Base-by-base conservation (phyloP, 2,329 filamentous ascomycete genomes). In the Phialophora macrospora region DNA sequence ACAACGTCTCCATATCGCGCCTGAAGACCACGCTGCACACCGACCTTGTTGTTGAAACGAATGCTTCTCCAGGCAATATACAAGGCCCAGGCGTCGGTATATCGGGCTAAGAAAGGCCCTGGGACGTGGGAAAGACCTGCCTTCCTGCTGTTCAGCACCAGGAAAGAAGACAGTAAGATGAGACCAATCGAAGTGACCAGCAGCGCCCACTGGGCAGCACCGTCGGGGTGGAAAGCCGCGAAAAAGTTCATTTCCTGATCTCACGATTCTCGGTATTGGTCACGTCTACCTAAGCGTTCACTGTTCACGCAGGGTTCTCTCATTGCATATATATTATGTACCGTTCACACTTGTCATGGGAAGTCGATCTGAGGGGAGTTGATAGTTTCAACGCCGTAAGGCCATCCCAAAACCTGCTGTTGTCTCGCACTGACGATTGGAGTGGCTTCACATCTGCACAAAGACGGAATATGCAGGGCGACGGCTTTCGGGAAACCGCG, bases 61-160 rank as follows among this genome's bases (percentile, higher is more conserved):
- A 52, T 28, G 5, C 55, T 28, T 4, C 61, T 70, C n/a, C 61
- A 66, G 6, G 73, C 71, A 69, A 67, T 71, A n/a, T 20, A 62
- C 2, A 74, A 46, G 1, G 72, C 64, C 20, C 60, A 69, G 3
- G 72, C 22, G 55, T 75, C 70, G 0, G 73, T 71, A 44, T 73
- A 56, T 3, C 51, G 51, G 2, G 72, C 71, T 14, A 66, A 55
- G 26, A 73, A 69, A 0, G 73, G 74, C 4, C 74, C 74, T 5
- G 74, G 73, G 20, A 75, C 64, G 55, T 73, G 61, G n/a, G 58
- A 22, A 2, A 89, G 26, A 80, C 62, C 55, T 49, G 63, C 52
- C 38, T 30, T 51, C 26, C 32, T 32, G 28, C 56, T 60, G 22
- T 59, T 60, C 26, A 55, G 11, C 38, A 62, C 28, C 11, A 62